Evolutionary conservation across 441 rosid genomes (phyloP).

Genomic region (Theobroma grandiflorum): DNA sequence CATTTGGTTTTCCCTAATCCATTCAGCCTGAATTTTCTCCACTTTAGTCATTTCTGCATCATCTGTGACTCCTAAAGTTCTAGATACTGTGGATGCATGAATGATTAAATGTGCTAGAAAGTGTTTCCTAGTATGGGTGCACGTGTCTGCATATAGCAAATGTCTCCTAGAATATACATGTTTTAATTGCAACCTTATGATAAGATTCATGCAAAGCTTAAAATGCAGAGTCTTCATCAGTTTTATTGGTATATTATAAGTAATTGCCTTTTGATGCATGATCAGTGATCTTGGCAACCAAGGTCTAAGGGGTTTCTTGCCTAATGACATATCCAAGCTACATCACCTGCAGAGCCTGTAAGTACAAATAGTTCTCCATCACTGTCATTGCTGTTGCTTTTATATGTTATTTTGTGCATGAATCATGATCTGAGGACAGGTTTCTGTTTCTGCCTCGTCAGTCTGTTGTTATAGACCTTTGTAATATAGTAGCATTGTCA

Average conservation of each 20-base stretch:
- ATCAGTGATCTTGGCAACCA: constrained; percentile 88
- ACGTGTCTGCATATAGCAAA: neutral
- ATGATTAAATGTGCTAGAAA: neutral
- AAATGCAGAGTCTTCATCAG: neutral
- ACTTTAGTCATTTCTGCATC: constrained; percentile 6
- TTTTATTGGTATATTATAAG: constrained; percentile 13
- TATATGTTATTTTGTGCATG: neutral
- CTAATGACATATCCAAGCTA: constrained; percentile 73
- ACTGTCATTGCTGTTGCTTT: constrained; percentile 10
- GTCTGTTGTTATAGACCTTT: neutral
- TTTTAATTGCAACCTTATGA: neutral
- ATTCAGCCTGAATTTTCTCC: neutral
- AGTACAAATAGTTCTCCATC: constrained; percentile 37
- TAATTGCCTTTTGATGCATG: constrained; percentile 28
- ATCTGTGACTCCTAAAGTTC: neutral
- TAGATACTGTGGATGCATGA: constrained; percentile 2
- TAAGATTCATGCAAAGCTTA: neutral
- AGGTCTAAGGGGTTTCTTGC: constrained; percentile 86
- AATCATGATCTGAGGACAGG: neutral
- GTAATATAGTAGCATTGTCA: neutral
- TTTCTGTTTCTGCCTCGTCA: neutral
- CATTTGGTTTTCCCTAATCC: neutral
- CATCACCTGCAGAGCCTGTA: constrained; percentile 89
- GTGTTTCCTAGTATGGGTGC: neutral
- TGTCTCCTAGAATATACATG: neutral